A percentile compares a stretch with the other conserved stretches of the same genome.
phyloP scores from a whole-genome alignment of 371 early-diverging fungal genomes.

The Mortierella sp. region DNA sequence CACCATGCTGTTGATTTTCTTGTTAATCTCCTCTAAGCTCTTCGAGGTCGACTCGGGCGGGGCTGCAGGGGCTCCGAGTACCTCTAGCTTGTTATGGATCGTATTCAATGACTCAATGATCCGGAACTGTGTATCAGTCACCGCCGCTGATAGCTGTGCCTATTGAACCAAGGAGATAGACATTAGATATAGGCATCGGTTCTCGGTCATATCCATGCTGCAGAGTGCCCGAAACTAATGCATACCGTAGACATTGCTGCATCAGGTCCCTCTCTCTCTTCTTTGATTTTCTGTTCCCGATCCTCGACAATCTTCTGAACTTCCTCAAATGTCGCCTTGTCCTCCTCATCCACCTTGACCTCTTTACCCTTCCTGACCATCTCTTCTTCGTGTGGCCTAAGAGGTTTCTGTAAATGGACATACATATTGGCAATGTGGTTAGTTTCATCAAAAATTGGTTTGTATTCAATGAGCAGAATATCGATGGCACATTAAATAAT shows the following conservation, averaged over 20 bases:
- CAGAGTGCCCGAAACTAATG: not conserved
- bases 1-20: constrained; percentile 60
- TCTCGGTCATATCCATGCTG: not conserved
- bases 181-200: not conserved
- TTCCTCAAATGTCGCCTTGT: constrained; percentile 9
- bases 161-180: not conserved
- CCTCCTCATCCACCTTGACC: constrained; percentile 45
- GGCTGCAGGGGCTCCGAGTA: constrained; percentile 56
- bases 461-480: not conserved
- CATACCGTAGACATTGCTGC: not conserved
- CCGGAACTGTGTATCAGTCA: constrained; percentile 70
- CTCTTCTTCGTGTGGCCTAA: constrained; percentile 69
- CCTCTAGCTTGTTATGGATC: constrained; percentile 60
- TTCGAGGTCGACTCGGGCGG: constrained; percentile 7
- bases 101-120: constrained; percentile 69
- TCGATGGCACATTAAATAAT: not conserved
- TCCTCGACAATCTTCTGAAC: constrained; percentile 19
- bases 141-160: constrained; percentile 28
- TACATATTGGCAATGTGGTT: not conserved
- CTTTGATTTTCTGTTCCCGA: not conserved
- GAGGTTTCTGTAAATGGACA: constrained; percentile 36
- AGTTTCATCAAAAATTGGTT: not conserved
- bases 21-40: constrained; percentile 8
- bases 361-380: constrained; percentile 62
- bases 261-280: constrained; percentile 1